Evolutionary conservation across 148 eudicot genomes (phyloP).

Genomic region (Drosera capensis): DNA sequence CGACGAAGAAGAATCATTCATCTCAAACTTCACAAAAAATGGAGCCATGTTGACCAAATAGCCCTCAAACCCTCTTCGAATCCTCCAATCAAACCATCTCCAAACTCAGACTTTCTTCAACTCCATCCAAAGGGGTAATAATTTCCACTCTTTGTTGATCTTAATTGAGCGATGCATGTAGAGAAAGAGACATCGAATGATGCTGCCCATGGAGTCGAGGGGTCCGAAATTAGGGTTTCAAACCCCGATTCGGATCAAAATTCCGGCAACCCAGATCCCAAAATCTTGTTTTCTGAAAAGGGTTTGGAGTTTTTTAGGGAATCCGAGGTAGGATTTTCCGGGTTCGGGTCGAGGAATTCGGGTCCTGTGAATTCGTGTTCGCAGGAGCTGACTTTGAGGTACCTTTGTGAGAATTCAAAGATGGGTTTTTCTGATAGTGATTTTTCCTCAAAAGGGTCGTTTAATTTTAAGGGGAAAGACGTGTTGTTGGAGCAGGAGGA

Average conservation of each 20-base stretch:
- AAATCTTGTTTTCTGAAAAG: constrained; percentile 16
- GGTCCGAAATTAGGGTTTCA: constrained; percentile 8
- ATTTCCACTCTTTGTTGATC: background rate
- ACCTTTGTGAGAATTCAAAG: constrained; percentile 53
- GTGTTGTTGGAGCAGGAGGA: constrained; percentile 26
- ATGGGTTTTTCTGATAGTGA: constrained; percentile 25
- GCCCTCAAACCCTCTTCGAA: too few species aligned
- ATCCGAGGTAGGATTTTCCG: too few species aligned
- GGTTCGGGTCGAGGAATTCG: constrained; percentile 21
- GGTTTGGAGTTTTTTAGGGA: too few species aligned
- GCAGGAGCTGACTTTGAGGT: constrained; percentile 68
- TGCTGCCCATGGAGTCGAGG: constrained; percentile 15
- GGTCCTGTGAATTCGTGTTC: constrained; percentile 19
- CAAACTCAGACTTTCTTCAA: too few species aligned
- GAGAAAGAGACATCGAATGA: constrained; percentile 18
- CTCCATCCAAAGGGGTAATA: too few species aligned
- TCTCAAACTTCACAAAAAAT: too few species aligned
- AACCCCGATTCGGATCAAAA: constrained; percentile 16
- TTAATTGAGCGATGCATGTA: constrained; percentile 8
- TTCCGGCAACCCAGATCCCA: constrained; percentile 25
- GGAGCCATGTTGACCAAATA: too few species aligned
- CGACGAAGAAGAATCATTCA: too few species aligned
- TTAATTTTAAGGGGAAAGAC: constrained; percentile 52
- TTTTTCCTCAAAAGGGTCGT: constrained; percentile 13
- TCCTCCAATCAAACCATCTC: too few species aligned